These are phyloP conservation scores for Candida lessepsii DNA, from an alignment of 805 yeast genomes.

Conservation along the genomic window DNA sequence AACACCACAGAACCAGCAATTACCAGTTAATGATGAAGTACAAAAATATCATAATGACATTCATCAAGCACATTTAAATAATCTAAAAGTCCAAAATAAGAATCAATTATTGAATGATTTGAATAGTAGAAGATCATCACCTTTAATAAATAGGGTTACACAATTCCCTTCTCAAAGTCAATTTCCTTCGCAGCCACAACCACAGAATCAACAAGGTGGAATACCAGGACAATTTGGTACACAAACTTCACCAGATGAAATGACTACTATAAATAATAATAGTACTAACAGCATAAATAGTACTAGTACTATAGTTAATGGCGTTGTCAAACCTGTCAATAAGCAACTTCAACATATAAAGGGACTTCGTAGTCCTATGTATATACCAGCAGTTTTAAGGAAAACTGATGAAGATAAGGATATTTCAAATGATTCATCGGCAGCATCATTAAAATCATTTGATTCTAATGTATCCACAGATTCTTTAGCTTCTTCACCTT, in stretches of 20 bases:
- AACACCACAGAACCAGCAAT: neutral
- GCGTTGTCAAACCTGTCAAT: constrained; percentile 3
- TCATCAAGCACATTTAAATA: constrained; percentile 16
- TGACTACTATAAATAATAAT: neutral
- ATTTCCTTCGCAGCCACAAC: constrained; percentile 4
- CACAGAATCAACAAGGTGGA: constrained; percentile 1
- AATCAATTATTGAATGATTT: constrained; percentile 16
- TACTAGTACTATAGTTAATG: neutral
- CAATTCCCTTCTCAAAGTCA: constrained; percentile 6
- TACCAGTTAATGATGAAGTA: constrained; percentile 6
- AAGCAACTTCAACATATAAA: constrained; percentile 64
- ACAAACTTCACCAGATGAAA: constrained; percentile 1
- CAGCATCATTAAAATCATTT: constrained; percentile 29
- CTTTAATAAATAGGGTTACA: constrained; percentile 4
- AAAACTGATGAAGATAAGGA: constrained; percentile 31
- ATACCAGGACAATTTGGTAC: constrained; percentile 2
- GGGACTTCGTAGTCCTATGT: constrained; percentile 82
- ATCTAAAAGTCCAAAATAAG: constrained; percentile 9
- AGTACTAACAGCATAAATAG: neutral
- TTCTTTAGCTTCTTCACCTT: constrained; percentile 17
- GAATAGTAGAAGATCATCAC: constrained; percentile 17
- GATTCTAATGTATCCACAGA: constrained; percentile 33
- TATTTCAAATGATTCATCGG: constrained; percentile 13
- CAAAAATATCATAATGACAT: constrained; percentile 19
- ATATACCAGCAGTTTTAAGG: constrained; percentile 81